A percentile compares a stretch with the other conserved stretches of the same genome.
Evolutionary conservation across 2,329 filamentous ascomycete species (phyloP).

Genomic region (Trichoderma sp.): DNA sequence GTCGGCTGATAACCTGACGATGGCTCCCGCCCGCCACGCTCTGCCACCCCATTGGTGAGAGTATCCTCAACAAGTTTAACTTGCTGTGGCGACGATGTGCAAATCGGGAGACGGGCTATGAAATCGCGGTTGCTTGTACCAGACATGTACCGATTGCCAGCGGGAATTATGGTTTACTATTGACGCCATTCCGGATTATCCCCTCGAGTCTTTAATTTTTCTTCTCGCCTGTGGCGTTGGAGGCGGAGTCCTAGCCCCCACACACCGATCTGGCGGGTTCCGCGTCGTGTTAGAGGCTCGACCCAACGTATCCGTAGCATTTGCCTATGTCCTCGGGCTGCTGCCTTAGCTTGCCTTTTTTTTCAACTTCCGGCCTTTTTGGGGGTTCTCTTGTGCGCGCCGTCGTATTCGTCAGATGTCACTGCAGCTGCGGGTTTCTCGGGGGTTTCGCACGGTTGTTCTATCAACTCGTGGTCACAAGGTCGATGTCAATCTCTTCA

Average conservation of each 20-base stretch:
- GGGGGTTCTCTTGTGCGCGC: neutral
- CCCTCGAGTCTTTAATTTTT: neutral
- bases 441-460: neutral
- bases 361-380: neutral
- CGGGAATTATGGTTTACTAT: neutral
- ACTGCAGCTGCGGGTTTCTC: neutral
- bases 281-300: slow-evolving; percentile 3
- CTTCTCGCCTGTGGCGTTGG: slow-evolving; percentile 8
- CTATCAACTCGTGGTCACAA: neutral
- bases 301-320: neutral
- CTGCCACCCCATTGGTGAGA: neutral
- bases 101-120: neutral
- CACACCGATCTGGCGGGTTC: slow-evolving; percentile 15
- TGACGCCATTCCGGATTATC: neutral
- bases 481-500: neutral
- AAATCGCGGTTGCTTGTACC: neutral
- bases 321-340: neutral
- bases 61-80: neutral
- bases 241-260: slow-evolving; percentile 9
- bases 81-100: neutral
- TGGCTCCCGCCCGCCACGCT: neutral
- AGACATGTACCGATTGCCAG: neutral
- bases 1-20: neutral
- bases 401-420: neutral
- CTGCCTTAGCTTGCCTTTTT: neutral